These are phyloP conservation scores for Cutaneotrichosporon dermatis DNA, from an alignment of 1,284 basidiomycete species.

Conservation along the genomic window DNA sequence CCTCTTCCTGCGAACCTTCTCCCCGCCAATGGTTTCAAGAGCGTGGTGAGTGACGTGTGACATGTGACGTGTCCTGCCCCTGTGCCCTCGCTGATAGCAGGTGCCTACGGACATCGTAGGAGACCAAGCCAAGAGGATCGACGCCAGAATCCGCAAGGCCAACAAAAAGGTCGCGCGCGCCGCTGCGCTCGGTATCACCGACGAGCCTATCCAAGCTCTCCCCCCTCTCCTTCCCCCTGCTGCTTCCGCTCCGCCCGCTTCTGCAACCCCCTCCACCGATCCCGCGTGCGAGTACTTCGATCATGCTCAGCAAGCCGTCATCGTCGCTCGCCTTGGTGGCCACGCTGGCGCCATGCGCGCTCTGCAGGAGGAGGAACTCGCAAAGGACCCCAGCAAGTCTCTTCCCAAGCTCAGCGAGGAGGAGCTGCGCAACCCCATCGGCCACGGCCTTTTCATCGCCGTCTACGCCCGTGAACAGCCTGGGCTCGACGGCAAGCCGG, in stretches of 20 bases:
- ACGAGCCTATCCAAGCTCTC: background rate
- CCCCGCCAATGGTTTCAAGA: constrained; percentile 3
- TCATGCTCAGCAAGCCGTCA: constrained; percentile 35
- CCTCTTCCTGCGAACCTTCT: constrained; percentile 18
- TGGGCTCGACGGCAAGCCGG: background rate
- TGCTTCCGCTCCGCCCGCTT: no score
- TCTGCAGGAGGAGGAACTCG: background rate
- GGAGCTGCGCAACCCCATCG: constrained; percentile 7
- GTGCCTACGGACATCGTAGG: background rate
- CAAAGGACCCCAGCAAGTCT: background rate
- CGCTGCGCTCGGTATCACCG: no score
- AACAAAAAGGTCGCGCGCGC: background rate
- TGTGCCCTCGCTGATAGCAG: background rate
- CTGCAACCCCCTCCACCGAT: no score
- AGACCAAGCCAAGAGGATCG: background rate
- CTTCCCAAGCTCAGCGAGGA: background rate
- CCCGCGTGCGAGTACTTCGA: constrained; percentile 20
- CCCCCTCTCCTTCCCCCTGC: no score
- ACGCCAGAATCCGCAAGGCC: background rate
- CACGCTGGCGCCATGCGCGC: background rate
- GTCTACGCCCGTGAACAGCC: constrained; percentile 25
- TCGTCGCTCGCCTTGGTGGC: constrained; percentile 20
- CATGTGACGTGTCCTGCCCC: background rate
- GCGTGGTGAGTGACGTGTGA: constrained; percentile 11
- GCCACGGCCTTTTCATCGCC: constrained; percentile 39